Percentiles rank a stretch among this genome's conserved stretches.
These are phyloP conservation scores for Aspergillus pseudonomiae DNA, from an alignment of 2,329 filamentous ascomycete genomes.

Conservation along the genomic window DNA sequence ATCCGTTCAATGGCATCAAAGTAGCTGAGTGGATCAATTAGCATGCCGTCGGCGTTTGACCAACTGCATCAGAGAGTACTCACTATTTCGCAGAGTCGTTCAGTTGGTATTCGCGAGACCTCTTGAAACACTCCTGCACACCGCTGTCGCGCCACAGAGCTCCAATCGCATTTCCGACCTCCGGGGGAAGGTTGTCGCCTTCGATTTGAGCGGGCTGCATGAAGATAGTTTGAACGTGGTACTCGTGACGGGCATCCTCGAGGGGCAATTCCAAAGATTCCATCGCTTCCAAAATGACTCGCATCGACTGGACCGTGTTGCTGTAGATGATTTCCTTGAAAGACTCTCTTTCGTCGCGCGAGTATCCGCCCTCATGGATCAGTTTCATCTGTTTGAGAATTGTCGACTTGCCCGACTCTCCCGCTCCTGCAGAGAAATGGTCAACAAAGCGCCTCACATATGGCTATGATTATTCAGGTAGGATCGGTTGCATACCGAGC, in stretches of 20 bases:
- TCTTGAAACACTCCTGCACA: slow-evolving; percentile 93
- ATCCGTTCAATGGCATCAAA: slow-evolving; percentile 95
- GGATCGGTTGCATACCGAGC: slow-evolving; percentile 69
- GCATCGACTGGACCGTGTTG: slow-evolving; percentile 72
- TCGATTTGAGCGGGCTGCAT: slow-evolving; percentile 98
- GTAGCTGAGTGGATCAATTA: slow-evolving; percentile 65
- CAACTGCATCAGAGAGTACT: slow-evolving; percentile 44
- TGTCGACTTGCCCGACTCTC: slow-evolving; percentile 95
- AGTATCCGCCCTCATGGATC: slow-evolving; percentile 98
- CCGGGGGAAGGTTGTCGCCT: slow-evolving; percentile 88
- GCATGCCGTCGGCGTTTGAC: background rate
- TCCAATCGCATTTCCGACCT: slow-evolving; percentile 91
- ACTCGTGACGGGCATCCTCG: slow-evolving; percentile 89
- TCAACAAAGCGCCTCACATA: slow-evolving; percentile 20
- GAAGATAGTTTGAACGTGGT: slow-evolving; percentile 97
- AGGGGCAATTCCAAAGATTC: slow-evolving; percentile 76
- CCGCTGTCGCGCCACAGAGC: slow-evolving; percentile 90
- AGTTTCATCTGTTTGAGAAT: slow-evolving; percentile 99
- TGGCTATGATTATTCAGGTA: background rate
- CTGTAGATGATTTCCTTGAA: slow-evolving; percentile 75
- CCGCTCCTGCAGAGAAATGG: slow-evolving; percentile 67
- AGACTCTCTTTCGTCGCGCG: slow-evolving; percentile 76
- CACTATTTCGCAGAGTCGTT: slow-evolving; percentile 97
- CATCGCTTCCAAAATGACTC: slow-evolving; percentile 70
- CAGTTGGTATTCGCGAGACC: slow-evolving; percentile 92